Evolutionary conservation across 768 basidiomycete genomes (phyloP).

Genomic region (Chalciporus piperatus): DNA sequence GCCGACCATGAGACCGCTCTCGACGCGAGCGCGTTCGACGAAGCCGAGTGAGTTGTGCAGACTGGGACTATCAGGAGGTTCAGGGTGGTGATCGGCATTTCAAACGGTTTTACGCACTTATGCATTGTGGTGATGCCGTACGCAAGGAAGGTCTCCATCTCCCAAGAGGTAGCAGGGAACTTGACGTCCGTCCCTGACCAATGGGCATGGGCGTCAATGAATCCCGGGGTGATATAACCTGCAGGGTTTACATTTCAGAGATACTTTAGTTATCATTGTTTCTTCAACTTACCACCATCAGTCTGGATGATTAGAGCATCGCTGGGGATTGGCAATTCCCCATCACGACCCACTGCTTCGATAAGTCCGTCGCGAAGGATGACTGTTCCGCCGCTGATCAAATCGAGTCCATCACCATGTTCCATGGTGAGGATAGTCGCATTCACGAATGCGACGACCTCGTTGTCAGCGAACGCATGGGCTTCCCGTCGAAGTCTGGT

Average conservation of each 20-base stretch:
- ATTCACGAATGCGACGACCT: conserved; percentile 59
- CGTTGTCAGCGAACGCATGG: conserved; percentile 19
- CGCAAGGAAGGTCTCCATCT: conserved; percentile 70
- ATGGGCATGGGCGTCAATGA: conserved; percentile 76
- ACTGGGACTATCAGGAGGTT: conserved; percentile 49
- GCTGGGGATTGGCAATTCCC: conserved; percentile 32
- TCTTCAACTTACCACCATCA: conserved; percentile 49
- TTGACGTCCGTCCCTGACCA: conserved; percentile 55
- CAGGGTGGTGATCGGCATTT: background rate
- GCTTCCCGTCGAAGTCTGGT: conserved; percentile 56
- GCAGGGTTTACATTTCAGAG: conserved; percentile 3
- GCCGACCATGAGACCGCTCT: conserved; percentile 65
- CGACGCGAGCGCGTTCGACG: conserved; percentile 63
- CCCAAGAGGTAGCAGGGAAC: conserved; percentile 69
- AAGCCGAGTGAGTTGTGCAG: conserved; percentile 59
- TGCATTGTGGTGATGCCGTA: conserved; percentile 76
- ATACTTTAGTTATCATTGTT: background rate
- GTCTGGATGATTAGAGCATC: conserved; percentile 53
- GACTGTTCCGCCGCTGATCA: conserved; percentile 52
- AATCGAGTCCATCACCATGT: conserved; percentile 47
- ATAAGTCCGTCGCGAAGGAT: conserved; percentile 59
- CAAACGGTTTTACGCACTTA: conserved; percentile 46
- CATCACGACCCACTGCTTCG: conserved; percentile 41
- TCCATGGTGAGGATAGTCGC: conserved; percentile 73
- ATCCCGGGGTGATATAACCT: conserved; percentile 70